phyloP scores from a whole-genome alignment of 495 filamentous ascomycete genomes.

The Penicillium simplicissimum region DNA sequence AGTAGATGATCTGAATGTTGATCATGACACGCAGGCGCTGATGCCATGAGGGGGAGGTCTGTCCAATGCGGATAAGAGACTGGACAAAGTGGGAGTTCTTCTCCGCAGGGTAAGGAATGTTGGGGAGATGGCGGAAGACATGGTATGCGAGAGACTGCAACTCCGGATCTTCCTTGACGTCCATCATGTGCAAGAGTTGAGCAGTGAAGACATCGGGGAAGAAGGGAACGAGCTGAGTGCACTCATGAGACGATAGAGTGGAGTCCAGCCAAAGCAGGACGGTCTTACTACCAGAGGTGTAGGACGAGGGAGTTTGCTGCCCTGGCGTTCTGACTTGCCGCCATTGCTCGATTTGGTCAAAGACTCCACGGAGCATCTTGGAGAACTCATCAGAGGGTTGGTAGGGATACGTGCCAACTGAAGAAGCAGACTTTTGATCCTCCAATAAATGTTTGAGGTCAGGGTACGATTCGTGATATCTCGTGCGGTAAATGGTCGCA shows the following conservation, averaged over 20 bases:
- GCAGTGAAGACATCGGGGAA: conserved; percentile 88
- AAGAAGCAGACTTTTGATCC: conserved; percentile 73
- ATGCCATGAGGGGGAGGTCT: conserved; percentile 87
- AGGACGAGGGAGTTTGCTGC: conserved; percentile 88
- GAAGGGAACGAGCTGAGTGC: conserved; percentile 86
- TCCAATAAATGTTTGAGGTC: conserved; percentile 74
- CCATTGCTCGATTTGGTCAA: conserved; percentile 83
- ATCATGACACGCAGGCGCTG: conserved; percentile 95
- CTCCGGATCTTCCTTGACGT: conserved; percentile 97
- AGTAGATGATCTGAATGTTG: conserved; percentile 99
- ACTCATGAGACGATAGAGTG: conserved; percentile 87
- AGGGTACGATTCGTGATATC: conserved; percentile 89
- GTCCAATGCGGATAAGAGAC: conserved; percentile 85
- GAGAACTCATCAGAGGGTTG: conserved; percentile 72
- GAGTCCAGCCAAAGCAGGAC: conserved; percentile 93
- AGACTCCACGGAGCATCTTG: conserved; percentile 71
- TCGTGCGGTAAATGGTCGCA: conserved; percentile 80
- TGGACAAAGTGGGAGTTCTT: conserved; percentile 82
- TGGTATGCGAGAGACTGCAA: conserved; percentile 93
- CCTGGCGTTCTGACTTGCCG: conserved; percentile 80
- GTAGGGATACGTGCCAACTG: conserved; percentile 85
- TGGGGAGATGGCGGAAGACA: conserved; percentile 94
- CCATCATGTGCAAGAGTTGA: conserved; percentile 98
- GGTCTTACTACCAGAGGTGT: conserved; percentile 95
- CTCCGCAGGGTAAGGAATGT: conserved; percentile 87